Evolutionary conservation across 163 green algal genomes (phyloP), one percentile per base, ranked within the genome.

Genomic region (Chlorella variabilis): DNA sequence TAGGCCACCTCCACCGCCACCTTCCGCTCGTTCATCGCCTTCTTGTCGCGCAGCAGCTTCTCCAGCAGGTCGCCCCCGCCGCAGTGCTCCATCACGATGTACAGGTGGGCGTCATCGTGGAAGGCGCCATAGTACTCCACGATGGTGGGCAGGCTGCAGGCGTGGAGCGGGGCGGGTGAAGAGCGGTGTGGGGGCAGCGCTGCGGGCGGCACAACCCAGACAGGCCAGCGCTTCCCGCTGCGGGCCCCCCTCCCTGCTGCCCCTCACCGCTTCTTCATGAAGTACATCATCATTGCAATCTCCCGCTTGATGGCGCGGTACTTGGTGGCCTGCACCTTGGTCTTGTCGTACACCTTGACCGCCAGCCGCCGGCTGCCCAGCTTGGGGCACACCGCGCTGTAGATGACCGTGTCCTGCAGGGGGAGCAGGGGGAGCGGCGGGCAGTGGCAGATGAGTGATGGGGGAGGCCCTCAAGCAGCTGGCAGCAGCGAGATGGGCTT

Each of bases 41-140:
- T 84, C 34, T 89, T 86, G 48, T 88, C 83, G 49, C 78, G 59
- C 63, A 94, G 81, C 63, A 97, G 86, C 45, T 89, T 79, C 71
- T 93, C 82, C 74, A 95, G 91, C 75, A 97, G 84, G 69, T 97
- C 93, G 2, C 75, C 75, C n/a, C 88, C 84, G 6, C 83, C 71
- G n/a, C 92, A 92, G 80, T 93, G 93, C 85, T 98, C 94, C 86
- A 98, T 97, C 1, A 96, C 87, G 21, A 98, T 87, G 83, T 94
- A 98, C 20, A 96, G 84, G 80, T 93, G 87, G 4, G 85, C 83
- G n/a, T 75, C 75, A 74, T 97, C 94, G 65, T 98, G 92, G 83
- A 96, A 97, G 17, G 92, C 90, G 6, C 81, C 89, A 31, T 90
- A 90, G 38, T 93, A 89, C 1, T 83, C 62, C 15, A 93, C 86